These are phyloP conservation scores for Globisporangium takayamanum DNA, from an alignment of 352 stramenopile species.

Conservation along the genomic window DNA sequence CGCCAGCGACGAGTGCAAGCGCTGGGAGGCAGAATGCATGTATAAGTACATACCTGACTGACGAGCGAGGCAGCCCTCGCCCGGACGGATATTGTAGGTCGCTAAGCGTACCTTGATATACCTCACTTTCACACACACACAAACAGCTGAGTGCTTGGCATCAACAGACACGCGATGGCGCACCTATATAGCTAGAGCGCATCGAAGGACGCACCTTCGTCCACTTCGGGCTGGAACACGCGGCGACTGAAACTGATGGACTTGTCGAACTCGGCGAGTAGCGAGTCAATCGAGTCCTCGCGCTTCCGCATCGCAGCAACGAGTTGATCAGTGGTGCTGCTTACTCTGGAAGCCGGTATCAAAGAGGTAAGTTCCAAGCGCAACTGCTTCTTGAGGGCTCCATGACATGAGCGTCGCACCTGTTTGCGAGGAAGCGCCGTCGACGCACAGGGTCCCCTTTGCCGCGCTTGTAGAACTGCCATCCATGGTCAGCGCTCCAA, in stretches of 20 bases:
- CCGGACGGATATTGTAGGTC: too few relatives aligned
- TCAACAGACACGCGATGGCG: neutral
- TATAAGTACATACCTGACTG: too few relatives aligned
- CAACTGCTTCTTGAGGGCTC: neutral
- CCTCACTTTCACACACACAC: too few relatives aligned
- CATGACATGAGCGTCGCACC: conserved; percentile 15
- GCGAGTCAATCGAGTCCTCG: conserved; percentile 75
- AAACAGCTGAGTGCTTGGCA: neutral
- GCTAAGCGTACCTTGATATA: too few relatives aligned
- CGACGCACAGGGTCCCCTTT: conserved; percentile 48
- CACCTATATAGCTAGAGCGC: too few relatives aligned
- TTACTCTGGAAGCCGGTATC: conserved; percentile 25
- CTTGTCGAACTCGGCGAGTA: conserved; percentile 73
- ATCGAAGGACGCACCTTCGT: conserved; percentile 15
- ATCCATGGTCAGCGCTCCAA: neutral
- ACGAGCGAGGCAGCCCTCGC: too few relatives aligned
- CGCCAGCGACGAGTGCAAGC: too few relatives aligned
- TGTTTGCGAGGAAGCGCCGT: conserved; percentile 58
- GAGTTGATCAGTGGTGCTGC: conserved; percentile 46
- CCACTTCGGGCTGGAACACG: conserved; percentile 53
- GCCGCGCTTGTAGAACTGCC: conserved; percentile 61
- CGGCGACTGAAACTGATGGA: conserved; percentile 58
- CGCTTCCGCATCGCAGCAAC: conserved; percentile 48
- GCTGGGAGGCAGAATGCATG: too few relatives aligned
- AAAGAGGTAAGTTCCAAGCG: neutral